Base-by-base conservation (phyloP, 768 basidiomycete genomes). In the Goffeauzyma gilvescens region DNA sequence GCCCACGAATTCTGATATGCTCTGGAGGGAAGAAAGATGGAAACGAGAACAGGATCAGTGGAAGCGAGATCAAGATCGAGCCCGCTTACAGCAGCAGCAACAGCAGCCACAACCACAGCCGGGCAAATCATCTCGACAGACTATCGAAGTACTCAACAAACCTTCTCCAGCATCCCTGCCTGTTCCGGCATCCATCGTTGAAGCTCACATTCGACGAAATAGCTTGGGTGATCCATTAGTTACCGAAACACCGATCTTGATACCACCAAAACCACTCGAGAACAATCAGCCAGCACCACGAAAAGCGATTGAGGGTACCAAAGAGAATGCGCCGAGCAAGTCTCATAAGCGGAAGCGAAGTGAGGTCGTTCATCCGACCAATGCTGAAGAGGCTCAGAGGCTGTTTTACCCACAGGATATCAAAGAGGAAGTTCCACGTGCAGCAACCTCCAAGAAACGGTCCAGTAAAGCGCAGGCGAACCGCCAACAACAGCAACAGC, bases 101-200 rank as follows among this genome's bases (percentile, higher is more conserved):
- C 26, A 15, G 20, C 32, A 12, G 27, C 20, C 26, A 12, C 22
- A 17, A 12, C 33, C 21, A 4, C 32, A 31, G 22, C 30, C 23
- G 30, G 38, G 27, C 38, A 37, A 28, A 6, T 43, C 31, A 37
- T n/a, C n/a, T n/a, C n/a, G 39, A 36, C 39, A 46, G 18, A 26
- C 46, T 15, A 56, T 56, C 32, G 52, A 56, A 30, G 55, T 52
- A 2, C 37, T 54, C 25, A 51, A 56, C 35, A 44, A 50, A n/a
- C 55, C 52, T 30, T 37, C 37, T 34, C 20, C 44, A 32, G 20
- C 45, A 28, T 25, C 31, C 34, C 27, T 23, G 18, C 25, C 24
- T 7, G 4, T 14, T 15, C 23, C 20, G 18, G 32, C 33, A 35
- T 9, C 30, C 27, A 27, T 13, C 35, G 7, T 33, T 42, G 4